Conservation (phyloP, 1,284 basidiomycete genomes). For the Irpex lacteus region DNA sequence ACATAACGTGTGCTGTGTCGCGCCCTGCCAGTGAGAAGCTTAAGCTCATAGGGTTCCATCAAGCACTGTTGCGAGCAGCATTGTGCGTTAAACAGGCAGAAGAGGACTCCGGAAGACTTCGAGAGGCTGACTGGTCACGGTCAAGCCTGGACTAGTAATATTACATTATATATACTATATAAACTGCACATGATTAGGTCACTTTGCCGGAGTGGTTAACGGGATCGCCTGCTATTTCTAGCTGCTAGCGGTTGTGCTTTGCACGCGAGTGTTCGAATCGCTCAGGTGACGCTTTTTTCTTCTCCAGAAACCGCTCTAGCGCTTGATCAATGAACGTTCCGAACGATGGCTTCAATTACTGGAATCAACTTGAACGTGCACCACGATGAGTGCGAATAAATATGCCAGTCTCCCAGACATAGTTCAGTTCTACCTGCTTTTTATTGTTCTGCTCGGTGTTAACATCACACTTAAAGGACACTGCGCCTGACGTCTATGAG, state of each 20-base stretch:
- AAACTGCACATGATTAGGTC: constrained; percentile 34
- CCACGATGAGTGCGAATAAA: constrained; percentile 69
- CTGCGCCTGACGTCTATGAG: constrained; percentile 90
- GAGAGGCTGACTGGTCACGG: too few relatives aligned
- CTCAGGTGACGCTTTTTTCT: constrained; percentile 75
- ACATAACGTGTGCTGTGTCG: too few relatives aligned
- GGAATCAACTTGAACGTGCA: not conserved
- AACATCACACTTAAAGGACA: constrained; percentile 55
- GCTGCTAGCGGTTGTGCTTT: constrained; percentile 73
- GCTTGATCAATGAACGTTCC: not conserved
- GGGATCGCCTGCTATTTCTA: constrained; percentile 79
- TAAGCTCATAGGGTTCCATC: too few relatives aligned
- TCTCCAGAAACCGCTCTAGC: not conserved
- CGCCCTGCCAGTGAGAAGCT: too few relatives aligned
- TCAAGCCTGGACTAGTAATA: too few relatives aligned
- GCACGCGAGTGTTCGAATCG: constrained; percentile 86
- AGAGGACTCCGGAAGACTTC: too few relatives aligned
- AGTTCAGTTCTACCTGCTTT: constrained; percentile 42
- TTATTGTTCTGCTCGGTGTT: constrained; percentile 1
- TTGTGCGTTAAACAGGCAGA: too few relatives aligned
- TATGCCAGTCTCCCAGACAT: constrained; percentile 91
- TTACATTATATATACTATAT: too few relatives aligned
- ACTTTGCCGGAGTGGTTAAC: constrained; percentile 92
- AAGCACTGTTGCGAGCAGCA: too few relatives aligned
- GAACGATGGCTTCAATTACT: not conserved